phyloP scores from a whole-genome alignment of 768 basidiomycete species.

The Tylopilus subfusipes region DNA sequence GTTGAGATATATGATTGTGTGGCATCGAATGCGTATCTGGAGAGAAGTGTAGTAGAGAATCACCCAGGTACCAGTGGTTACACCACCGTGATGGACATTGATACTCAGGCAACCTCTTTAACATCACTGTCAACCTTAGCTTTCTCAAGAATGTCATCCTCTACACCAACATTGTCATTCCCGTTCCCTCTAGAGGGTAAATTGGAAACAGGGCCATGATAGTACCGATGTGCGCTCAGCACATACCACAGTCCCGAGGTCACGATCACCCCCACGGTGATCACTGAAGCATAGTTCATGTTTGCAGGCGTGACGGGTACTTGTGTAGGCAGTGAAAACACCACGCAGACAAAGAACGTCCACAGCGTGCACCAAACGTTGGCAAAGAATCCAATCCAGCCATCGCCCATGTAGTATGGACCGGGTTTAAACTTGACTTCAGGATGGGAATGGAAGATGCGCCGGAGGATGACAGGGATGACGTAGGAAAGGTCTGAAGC shows the following conservation, averaged over 20 bases:
- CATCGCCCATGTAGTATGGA: constrained; percentile 58
- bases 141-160: constrained; percentile 4
- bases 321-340: constrained; percentile 49
- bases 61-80: too few species aligned
- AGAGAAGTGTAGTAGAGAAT: neutral
- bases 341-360: constrained; percentile 44
- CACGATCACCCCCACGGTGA: constrained; percentile 22
- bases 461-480: constrained; percentile 53
- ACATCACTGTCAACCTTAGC: neutral
- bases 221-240: constrained; percentile 50
- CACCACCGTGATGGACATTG: neutral
- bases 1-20: neutral
- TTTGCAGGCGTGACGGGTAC: constrained; percentile 45
- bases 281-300: constrained; percentile 51
- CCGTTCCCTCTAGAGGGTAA: constrained; percentile 21
- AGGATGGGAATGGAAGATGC: constrained; percentile 50
- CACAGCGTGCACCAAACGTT: constrained; percentile 46
- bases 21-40: neutral
- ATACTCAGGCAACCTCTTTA: neutral
- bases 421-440: constrained; percentile 59
- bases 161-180: neutral
- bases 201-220: constrained; percentile 57
- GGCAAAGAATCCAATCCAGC: constrained; percentile 41
- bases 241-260: constrained; percentile 49
- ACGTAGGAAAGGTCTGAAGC: constrained; percentile 53